These are phyloP conservation scores for Emergomyces africanus DNA, from an alignment of 2,329 filamentous ascomycete genomes.

Conservation along the genomic window DNA sequence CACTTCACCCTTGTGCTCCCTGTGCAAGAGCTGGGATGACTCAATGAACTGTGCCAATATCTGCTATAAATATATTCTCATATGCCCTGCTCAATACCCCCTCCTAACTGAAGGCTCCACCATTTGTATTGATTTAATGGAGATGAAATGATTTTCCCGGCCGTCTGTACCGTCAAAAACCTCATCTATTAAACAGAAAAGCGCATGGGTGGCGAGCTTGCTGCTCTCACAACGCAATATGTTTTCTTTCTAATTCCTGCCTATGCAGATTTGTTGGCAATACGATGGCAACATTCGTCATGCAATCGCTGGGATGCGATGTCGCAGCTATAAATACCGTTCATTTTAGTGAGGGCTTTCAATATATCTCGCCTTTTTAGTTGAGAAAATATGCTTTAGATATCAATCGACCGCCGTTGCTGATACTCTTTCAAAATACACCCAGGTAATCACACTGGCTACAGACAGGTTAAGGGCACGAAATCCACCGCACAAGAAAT, in stretches of 20 bases:
- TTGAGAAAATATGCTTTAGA: background rate
- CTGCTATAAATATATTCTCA: background rate
- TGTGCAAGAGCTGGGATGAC: background rate
- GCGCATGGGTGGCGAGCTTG: background rate
- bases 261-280: slow-evolving; percentile 72
- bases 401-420: background rate
- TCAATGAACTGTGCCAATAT: background rate
- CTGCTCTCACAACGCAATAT: background rate
- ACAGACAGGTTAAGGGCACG: slow-evolving; percentile 76
- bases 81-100: background rate
- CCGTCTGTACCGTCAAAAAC: background rate
- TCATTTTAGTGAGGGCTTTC: slow-evolving; percentile 65
- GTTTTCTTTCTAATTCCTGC: background rate
- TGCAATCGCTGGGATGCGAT: slow-evolving; percentile 88
- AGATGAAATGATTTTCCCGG: background rate
- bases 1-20: background rate
- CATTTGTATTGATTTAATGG: background rate
- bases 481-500: slow-evolving; percentile 73
- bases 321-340: slow-evolving; percentile 93
- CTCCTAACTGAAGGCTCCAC: background rate
- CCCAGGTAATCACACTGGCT: slow-evolving; percentile 87
- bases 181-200: background rate
- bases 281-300: slow-evolving; percentile 88
- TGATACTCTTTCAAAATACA: background rate
- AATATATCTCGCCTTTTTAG: background rate